Evolutionary conservation across 345 rosid species (phyloP).

Genomic region (Eucalyptus brandiana): DNA sequence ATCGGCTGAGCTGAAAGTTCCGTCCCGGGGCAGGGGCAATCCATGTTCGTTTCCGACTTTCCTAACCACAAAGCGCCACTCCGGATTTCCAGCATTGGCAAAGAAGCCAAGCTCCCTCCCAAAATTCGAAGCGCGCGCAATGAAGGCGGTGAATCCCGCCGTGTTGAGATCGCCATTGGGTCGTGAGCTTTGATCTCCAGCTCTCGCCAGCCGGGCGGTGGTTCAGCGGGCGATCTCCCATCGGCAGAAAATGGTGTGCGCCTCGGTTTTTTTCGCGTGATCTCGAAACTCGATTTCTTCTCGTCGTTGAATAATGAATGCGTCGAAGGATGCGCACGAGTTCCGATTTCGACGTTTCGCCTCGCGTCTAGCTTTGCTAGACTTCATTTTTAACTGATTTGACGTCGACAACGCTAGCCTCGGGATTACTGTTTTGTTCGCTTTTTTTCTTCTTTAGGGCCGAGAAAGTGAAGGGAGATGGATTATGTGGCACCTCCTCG

Average conservation of each 20-base stretch:
- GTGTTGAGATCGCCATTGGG: too few species aligned
- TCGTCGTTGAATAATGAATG: too few species aligned
- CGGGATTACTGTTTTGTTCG: too few species aligned
- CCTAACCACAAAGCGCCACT: too few species aligned
- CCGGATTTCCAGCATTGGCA: background rate
- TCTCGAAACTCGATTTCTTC: background rate
- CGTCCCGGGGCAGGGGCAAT: background rate
- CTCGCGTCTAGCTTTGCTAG: background rate
- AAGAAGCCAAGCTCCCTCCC: background rate
- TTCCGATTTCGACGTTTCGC: background rate
- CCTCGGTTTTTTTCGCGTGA: background rate
- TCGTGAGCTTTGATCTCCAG: background rate
- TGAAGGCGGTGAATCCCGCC: background rate
- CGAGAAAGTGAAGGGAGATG: too few species aligned
- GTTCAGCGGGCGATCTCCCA: background rate
- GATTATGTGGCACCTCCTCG: too few species aligned
- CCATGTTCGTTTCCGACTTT: background rate
- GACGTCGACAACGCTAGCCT: background rate
- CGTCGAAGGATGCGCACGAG: too few species aligned
- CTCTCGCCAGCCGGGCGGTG: background rate
- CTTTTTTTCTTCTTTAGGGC: too few species aligned
- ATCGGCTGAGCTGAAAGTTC: background rate
- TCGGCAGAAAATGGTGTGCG: background rate
- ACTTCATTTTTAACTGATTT: background rate
- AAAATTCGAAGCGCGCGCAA: background rate